phyloP scores from a whole-genome alignment of 2,329 filamentous ascomycete genomes.

The Tolypocladium cylindrosporum region DNA sequence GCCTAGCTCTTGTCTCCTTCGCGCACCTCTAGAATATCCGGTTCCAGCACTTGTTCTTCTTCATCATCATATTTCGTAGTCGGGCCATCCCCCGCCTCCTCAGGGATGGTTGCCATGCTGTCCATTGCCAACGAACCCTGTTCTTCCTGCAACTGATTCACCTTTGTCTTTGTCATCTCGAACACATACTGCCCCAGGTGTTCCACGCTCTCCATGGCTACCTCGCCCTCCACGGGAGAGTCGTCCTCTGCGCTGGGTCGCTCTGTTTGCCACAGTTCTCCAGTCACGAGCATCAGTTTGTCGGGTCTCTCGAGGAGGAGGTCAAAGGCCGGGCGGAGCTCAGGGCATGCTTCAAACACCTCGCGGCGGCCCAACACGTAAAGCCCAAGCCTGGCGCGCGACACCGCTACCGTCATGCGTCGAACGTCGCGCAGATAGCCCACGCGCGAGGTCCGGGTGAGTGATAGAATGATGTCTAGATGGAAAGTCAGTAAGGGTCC shows the following conservation, averaged over 20 bases:
- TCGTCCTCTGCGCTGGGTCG: constrained; percentile 36
- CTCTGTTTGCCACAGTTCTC: constrained; percentile 72
- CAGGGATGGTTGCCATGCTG: constrained; percentile 13
- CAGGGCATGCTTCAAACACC: constrained; percentile 81
- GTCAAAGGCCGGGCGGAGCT: constrained; percentile 80
- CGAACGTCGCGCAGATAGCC: constrained; percentile 92
- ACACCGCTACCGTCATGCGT: constrained; percentile 87
- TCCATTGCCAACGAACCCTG: constrained; percentile 11
- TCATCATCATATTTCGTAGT: constrained; percentile 20
- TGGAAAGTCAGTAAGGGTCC: constrained; percentile 15
- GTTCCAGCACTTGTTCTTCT: constrained; percentile 19
- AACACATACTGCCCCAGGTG: constrained; percentile 94
- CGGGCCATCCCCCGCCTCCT: constrained; percentile 17
- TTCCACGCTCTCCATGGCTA: constrained; percentile 81
- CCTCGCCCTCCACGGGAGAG: constrained; percentile 40
- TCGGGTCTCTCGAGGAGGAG: constrained; percentile 67
- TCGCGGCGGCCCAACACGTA: constrained; percentile 84
- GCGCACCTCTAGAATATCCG: constrained; percentile 25
- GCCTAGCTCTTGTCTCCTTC: constrained; percentile 15
- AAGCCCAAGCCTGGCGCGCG: constrained; percentile 79
- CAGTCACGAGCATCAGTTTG: constrained; percentile 70
- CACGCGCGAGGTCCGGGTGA: constrained; percentile 78
- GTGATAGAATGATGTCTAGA: constrained; percentile 80
- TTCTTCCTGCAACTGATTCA: constrained; percentile 37
- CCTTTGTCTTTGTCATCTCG: constrained; percentile 72